phyloP scores from a whole-genome alignment of 1,284 basidiomycete genomes.

The Sanghuangporus baumii region DNA sequence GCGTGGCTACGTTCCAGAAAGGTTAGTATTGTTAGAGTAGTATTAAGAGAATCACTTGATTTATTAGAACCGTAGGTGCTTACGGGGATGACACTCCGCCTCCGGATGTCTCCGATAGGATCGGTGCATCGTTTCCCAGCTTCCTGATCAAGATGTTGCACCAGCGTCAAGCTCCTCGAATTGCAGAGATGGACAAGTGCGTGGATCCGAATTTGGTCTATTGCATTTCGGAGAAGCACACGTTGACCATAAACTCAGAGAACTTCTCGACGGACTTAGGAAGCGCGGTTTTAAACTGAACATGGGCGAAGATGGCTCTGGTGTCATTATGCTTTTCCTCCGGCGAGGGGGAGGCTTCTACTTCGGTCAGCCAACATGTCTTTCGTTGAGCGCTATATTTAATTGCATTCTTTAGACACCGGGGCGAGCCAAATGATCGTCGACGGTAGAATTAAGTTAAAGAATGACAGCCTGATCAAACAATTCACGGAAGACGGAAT shows the following conservation, averaged over 20 bases:
- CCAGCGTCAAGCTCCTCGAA: conserved; percentile 21
- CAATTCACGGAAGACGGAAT: conserved; percentile 17
- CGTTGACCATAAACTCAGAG: not conserved
- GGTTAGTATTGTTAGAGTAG: conserved; percentile 15
- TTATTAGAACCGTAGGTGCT: conserved; percentile 23
- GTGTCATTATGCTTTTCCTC: conserved; percentile 30
- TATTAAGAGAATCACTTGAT: not conserved
- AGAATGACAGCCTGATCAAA: conserved; percentile 14
- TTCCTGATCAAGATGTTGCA: conserved; percentile 31
- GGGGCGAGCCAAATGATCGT: conserved; percentile 31
- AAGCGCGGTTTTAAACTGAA: conserved; percentile 33
- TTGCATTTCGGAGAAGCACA: not conserved
- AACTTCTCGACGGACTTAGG: conserved; percentile 30
- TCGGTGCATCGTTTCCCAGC: conserved; percentile 47
- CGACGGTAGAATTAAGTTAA: conserved; percentile 29
- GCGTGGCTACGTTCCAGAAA: conserved; percentile 21
- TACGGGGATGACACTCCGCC: conserved; percentile 42
- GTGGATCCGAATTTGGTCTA: not conserved
- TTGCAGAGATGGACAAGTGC: conserved; percentile 18
- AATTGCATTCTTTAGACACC: conserved; percentile 14
- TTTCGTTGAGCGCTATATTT: not conserved
- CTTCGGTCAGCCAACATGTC: conserved; percentile 22
- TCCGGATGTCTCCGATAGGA: conserved; percentile 46
- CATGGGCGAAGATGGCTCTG: conserved; percentile 29
- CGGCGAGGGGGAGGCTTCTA: conserved; percentile 34